Evolutionary conservation across 768 basidiomycete species (phyloP), one percentile per base, ranked within the genome.

Genomic region (Guyanaporus albipodus): DNA sequence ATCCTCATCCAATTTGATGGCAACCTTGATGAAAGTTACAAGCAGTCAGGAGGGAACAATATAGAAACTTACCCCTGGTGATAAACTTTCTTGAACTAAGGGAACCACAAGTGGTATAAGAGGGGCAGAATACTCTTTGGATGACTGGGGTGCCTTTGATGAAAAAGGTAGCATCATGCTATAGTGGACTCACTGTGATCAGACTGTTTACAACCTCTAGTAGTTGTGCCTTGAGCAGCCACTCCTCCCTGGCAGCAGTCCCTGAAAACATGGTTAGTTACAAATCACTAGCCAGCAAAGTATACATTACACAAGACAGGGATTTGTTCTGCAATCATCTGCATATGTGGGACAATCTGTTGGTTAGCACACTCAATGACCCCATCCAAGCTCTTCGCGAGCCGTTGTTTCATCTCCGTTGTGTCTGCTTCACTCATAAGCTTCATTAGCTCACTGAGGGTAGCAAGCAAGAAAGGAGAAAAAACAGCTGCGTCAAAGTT

Each of bases 1-100:
- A 62, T 94, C 91, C 50, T 82, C 80, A 54, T 94, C 91, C 19
- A 95, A 74, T 51, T 85, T 75, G 28, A 76, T 67, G n/a, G 75
- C 73, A 24, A 73, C 74, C 88, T 91, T 42, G 53, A 53, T 42
- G n/a, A 32, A 27, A n/a, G 10, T 27, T 49, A 18, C 49, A 29
- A 56, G 42, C 8, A 6, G 24, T 22, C 31, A 21, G 26, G 34
- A 32, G 18, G n/a, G 19, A 28, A 41, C 21, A 8, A 14, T 11
- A 18, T 22, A 18, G 24, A 42, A 6, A 67, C 72, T 56, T 55
- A 82, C 85, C 12, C 69, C 73, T 18, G 80, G 76, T 17, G 75
- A 70, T 44, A 88, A 62, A 57, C 84, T 79, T 56, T 86, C 81
- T 50, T 72, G 76, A 26, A 91, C 71, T 34, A 91, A 68, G 2